Evolutionary conservation across 768 basidiomycete genomes (phyloP).

Genomic region (Lactarius sp.): DNA sequence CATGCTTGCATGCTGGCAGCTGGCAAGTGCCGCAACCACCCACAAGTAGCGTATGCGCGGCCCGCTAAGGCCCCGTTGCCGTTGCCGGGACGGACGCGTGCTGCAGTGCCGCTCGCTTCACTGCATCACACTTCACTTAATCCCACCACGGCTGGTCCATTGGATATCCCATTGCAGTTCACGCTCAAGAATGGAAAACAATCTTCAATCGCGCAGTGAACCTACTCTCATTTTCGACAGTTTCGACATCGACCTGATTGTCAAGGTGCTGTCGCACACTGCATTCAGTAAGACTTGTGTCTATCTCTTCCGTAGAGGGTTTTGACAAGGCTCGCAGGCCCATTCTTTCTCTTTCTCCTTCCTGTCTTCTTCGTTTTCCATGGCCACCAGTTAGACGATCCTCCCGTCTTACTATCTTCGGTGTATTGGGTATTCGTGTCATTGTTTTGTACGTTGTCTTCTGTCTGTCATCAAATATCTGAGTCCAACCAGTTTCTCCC

Average conservation of each 20-base stretch:
- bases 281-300: constrained; percentile 59
- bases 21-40: not conserved
- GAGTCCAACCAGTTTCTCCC: constrained; percentile 10
- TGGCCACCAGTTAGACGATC: constrained; percentile 46
- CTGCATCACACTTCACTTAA: not conserved
- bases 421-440: constrained; percentile 57
- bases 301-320: not conserved
- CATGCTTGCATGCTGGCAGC: constrained; percentile 5
- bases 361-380: constrained; percentile 77
- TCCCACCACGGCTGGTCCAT: constrained; percentile 2
- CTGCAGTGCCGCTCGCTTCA: not conserved
- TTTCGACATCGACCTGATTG: constrained; percentile 69
- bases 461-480: not conserved
- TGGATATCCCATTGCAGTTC: not conserved
- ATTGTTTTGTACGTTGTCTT: constrained; percentile 55
- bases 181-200: constrained; percentile 4
- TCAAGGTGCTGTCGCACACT: constrained; percentile 76
- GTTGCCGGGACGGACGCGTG: too few species aligned
- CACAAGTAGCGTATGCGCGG: not conserved
- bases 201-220: constrained; percentile 6
- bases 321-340: constrained; percentile 44
- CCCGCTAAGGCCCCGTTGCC: not conserved
- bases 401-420: constrained; percentile 47
- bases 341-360: constrained; percentile 78
- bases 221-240: constrained; percentile 53